A percentile compares a stretch with the other conserved stretches of the same genome.
phyloP scores from a whole-genome alignment of 2,329 filamentous ascomycete genomes.

The Sclerotinia nivalis region DNA sequence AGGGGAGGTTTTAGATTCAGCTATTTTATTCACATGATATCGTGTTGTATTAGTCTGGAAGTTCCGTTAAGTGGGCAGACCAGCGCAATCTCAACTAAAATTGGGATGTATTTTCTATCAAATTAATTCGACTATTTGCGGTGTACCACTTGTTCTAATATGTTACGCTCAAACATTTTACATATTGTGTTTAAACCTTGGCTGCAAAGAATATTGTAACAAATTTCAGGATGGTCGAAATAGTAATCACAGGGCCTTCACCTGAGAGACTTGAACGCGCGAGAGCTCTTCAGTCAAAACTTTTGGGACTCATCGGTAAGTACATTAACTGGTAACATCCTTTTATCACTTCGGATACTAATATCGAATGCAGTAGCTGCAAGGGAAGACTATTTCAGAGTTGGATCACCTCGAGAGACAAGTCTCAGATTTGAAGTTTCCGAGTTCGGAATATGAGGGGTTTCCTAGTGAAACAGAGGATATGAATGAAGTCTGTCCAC shows the following conservation, averaged over 20 bases:
- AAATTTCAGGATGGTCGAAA: neutral
- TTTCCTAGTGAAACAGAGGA: slow-evolving; percentile 2
- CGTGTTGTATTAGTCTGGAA: no score
- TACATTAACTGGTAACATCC: neutral
- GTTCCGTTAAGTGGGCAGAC: no score
- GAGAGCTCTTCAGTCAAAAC: neutral
- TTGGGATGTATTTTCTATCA: no score
- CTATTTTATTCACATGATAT: no score
- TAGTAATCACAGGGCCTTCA: neutral
- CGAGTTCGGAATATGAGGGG: neutral
- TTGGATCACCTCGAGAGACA: neutral
- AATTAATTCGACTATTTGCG: no score
- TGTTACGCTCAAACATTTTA: neutral
- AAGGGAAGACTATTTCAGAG: neutral
- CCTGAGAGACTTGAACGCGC: neutral
- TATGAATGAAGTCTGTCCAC: neutral
- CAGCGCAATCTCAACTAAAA: no score
- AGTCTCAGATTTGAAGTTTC: neutral
- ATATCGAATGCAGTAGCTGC: neutral
- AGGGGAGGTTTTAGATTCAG: no score
- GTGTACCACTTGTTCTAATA: neutral
- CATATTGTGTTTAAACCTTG: neutral
- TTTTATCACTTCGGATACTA: neutral
- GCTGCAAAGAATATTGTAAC: neutral
- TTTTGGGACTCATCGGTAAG: neutral